Percentiles rank a stretch among this genome's conserved stretches.
Conservation (phyloP, 495 filamentous ascomycete genomes). For the Aspergillus taichungensis region DNA sequence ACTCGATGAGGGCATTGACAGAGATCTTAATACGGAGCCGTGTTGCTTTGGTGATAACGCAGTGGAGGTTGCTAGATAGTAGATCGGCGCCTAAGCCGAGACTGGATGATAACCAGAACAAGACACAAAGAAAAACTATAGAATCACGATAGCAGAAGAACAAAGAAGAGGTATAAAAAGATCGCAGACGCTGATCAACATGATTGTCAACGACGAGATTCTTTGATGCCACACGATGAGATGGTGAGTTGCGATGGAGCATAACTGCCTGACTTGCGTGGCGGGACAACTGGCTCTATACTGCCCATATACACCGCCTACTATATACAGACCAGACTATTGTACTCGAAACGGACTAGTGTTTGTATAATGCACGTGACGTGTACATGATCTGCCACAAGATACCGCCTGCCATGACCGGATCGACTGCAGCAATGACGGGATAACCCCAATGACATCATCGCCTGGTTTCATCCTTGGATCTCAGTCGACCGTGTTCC, state of each 20-base stretch:
- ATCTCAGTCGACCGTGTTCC: too few species aligned
- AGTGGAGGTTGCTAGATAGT: too few species aligned
- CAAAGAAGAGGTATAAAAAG: background rate
- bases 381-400: background rate
- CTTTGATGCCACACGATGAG: background rate
- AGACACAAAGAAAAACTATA: background rate
- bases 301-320: too few species aligned
- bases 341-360: too few species aligned
- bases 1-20: constrained; percentile 20
- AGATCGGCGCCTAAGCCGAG: too few species aligned
- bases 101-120: too few species aligned
- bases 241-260: background rate
- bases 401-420: constrained; percentile 8
- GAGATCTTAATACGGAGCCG: background rate
- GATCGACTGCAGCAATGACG: background rate
- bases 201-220: constrained; percentile 6
- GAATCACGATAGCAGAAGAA: background rate
- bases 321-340: too few species aligned
- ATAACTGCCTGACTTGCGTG: constrained; percentile 2
- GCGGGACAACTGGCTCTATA: constrained; percentile 2
- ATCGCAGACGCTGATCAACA: constrained; percentile 10
- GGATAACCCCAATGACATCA: background rate
- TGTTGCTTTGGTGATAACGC: background rate
- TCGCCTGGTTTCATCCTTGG: background rate
- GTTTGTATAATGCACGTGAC: too few species aligned